Evolutionary conservation across 1,284 basidiomycete species (phyloP).

Genomic region (Rhizoctonia solani): DNA sequence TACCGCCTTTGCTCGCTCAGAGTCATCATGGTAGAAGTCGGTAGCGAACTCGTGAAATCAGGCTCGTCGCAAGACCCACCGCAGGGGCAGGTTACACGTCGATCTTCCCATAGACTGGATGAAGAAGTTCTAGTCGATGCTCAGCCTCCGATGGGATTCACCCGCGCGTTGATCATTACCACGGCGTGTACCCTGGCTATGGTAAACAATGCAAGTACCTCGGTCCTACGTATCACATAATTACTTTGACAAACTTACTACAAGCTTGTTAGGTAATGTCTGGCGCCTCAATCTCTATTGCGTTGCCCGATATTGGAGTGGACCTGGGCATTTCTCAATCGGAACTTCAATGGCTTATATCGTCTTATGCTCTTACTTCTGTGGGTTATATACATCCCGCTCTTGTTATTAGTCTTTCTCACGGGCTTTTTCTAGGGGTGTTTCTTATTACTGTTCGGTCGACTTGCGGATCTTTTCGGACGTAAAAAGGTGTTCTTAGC

Average conservation of each 20-base stretch:
- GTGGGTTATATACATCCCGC: conserved; percentile 41
- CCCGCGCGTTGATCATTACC: conserved; percentile 19
- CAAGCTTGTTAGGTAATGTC: conserved; percentile 18
- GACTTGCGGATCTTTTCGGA: conserved; percentile 74
- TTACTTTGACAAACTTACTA: neutral
- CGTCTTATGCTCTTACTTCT: conserved; percentile 56
- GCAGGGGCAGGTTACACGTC: neutral
- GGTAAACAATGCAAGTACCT: conserved; percentile 22
- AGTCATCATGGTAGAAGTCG: no score
- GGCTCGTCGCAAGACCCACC: neutral
- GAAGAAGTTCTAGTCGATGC: neutral
- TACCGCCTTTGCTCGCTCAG: no score
- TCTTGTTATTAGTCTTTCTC: conserved; percentile 26
- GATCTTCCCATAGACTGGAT: neutral
- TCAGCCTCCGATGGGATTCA: conserved; percentile 2
- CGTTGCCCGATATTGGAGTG: conserved; percentile 63
- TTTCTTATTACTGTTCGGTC: conserved; percentile 68
- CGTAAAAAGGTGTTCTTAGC: conserved; percentile 63
- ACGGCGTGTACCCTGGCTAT: conserved; percentile 27
- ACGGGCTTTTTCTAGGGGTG: conserved; percentile 63
- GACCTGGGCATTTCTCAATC: conserved; percentile 56
- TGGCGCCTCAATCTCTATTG: conserved; percentile 50
- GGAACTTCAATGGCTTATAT: conserved; percentile 68
- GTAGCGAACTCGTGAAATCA: neutral
- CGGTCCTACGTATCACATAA: neutral